Evolutionary conservation across 768 basidiomycete species (phyloP).

Genomic region (Tylopilus sp.): DNA sequence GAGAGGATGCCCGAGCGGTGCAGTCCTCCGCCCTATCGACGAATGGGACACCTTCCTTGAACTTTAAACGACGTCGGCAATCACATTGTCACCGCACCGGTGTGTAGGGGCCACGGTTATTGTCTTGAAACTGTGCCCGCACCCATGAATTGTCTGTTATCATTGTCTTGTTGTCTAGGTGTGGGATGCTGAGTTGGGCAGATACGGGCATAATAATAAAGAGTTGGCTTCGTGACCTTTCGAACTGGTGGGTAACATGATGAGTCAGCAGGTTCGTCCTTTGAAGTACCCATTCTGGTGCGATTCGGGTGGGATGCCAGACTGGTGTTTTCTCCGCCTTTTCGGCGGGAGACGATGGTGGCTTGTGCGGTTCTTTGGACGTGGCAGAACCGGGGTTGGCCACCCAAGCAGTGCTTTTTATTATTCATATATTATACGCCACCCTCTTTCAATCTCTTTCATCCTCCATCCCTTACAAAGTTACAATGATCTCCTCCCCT

Average conservation of each 20-base stretch:
- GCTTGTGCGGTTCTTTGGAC: not conserved
- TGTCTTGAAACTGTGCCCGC: not conserved
- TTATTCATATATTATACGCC: conserved; percentile 27
- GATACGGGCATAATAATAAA: too few relatives aligned
- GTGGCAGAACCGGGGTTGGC: conserved; percentile 4
- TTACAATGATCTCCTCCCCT: conserved; percentile 18
- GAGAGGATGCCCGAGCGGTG: not conserved
- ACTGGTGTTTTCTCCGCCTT: not conserved
- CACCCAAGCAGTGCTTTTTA: conserved; percentile 23
- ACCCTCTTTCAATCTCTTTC: conserved; percentile 13
- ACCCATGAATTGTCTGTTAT: not conserved
- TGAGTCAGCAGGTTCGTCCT: conserved; percentile 12
- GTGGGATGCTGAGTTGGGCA: too few relatives aligned
- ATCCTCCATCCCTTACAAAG: conserved; percentile 1
- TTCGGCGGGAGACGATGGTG: not conserved
- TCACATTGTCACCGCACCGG: conserved; percentile 1
- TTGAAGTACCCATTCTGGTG: conserved; percentile 12
- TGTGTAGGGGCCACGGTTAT: not conserved
- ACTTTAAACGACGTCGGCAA: not conserved
- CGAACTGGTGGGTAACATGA: too few relatives aligned
- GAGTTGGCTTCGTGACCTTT: not conserved
- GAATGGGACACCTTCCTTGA: conserved; percentile 24
- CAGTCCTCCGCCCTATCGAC: conserved; percentile 15
- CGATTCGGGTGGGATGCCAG: not conserved
- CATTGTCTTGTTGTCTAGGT: not conserved